A percentile compares a stretch with the other conserved stretches of the same genome.
These are phyloP conservation scores for Monilinia laxa DNA, from an alignment of 2,329 filamentous ascomycete genomes.

Conservation along the genomic window DNA sequence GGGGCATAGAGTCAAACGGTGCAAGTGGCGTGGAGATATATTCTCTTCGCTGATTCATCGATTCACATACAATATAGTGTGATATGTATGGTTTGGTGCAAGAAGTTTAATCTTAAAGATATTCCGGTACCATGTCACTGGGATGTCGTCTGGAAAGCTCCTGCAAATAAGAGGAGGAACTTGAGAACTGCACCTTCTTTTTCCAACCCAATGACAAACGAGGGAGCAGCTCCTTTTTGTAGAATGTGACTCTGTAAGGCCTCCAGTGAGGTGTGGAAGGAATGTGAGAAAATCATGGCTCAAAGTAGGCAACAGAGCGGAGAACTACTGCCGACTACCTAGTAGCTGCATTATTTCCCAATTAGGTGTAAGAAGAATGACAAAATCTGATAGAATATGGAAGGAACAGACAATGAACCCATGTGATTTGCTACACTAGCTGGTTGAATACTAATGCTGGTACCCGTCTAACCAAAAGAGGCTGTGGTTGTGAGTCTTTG, in stretches of 20 bases:
- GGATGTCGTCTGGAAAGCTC: background rate
- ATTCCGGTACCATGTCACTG: conserved; percentile 6
- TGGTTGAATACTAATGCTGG: background rate
- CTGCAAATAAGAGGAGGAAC: conserved; percentile 6
- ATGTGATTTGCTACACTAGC: conserved; percentile 9
- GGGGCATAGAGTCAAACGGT: conserved; percentile 2
- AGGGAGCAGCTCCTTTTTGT: background rate
- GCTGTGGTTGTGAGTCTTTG: background rate
- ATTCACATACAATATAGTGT: background rate
- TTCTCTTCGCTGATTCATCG: background rate
- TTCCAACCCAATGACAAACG: conserved; percentile 1
- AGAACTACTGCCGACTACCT: conserved; percentile 6
- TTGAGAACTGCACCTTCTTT: conserved; percentile 7
- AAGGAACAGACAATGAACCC: background rate
- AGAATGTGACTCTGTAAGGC: background rate
- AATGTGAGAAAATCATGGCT: background rate
- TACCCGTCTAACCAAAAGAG: conserved; percentile 3
- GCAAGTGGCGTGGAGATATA: background rate
- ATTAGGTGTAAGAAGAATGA: background rate
- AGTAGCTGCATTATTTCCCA: background rate
- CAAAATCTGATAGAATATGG: background rate
- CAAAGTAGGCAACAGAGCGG: conserved; percentile 12
- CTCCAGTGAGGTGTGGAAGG: background rate
- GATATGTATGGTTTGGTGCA: background rate
- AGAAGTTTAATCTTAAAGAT: conserved; percentile 6